These are phyloP conservation scores for Diutina sp. DNA, from an alignment of 1,139 yeast genomes.

Conservation along the genomic window DNA sequence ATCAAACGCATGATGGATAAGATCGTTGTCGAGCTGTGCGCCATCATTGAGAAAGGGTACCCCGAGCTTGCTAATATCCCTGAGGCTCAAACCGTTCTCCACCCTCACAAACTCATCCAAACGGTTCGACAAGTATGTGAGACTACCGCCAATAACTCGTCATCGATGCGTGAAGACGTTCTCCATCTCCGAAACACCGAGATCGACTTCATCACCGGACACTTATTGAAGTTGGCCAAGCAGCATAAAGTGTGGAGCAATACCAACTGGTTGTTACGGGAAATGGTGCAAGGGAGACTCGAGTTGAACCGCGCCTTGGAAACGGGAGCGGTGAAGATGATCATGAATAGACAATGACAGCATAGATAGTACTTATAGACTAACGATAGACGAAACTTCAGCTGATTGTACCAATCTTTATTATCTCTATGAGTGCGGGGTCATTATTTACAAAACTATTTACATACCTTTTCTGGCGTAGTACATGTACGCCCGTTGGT, in stretches of 20 bases:
- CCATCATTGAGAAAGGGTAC: slow-evolving; percentile 24
- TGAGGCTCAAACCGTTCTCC: slow-evolving; percentile 23
- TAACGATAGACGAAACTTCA: not conserved
- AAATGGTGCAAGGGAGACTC: slow-evolving; percentile 34
- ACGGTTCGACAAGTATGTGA: slow-evolving; percentile 35
- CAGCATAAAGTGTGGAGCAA: slow-evolving; percentile 26
- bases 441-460: not conserved
- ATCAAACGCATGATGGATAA: slow-evolving; percentile 18
- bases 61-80: slow-evolving; percentile 19
- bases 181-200: slow-evolving; percentile 53
- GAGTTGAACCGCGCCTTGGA: slow-evolving; percentile 1
- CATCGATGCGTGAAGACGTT: slow-evolving; percentile 85
- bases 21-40: slow-evolving; percentile 35
- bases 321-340: not conserved
- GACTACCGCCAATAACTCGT: slow-evolving; percentile 44
- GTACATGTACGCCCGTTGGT: slow-evolving; percentile 93
- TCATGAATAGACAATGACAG: not conserved
- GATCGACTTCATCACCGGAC: slow-evolving; percentile 71
- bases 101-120: slow-evolving; percentile 29
- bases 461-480: slow-evolving; percentile 71
- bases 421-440: not conserved
- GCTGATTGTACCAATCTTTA: not conserved
- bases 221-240: slow-evolving; percentile 40
- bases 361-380: not conserved
- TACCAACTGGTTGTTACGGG: slow-evolving; percentile 30